These are phyloP conservation scores for Strobilomyces echinocephalus DNA, from an alignment of 768 basidiomycete species.

Conservation along the genomic window DNA sequence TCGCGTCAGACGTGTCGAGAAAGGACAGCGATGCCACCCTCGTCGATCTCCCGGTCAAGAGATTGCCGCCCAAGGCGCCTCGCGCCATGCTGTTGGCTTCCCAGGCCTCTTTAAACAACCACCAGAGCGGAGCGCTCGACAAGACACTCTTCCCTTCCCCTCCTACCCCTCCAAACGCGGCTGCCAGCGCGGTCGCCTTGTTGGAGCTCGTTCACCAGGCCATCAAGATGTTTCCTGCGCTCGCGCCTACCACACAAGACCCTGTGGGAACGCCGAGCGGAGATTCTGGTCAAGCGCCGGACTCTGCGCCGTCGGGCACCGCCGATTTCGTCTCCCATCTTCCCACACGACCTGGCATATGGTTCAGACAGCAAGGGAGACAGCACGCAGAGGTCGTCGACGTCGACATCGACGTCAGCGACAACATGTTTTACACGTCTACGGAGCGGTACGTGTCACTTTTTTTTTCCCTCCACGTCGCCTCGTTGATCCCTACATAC, in stretches of 20 bases:
- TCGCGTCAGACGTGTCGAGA: constrained; percentile 14
- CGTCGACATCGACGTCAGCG: constrained; percentile 17
- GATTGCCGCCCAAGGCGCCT: constrained; percentile 19
- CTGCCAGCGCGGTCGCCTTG: background rate
- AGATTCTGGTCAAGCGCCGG: background rate
- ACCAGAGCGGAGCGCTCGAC: background rate
- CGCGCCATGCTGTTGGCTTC: constrained; percentile 17
- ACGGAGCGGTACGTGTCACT: constrained; percentile 14
- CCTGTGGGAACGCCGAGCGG: background rate
- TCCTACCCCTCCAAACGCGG: constrained; percentile 1
- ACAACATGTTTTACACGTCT: constrained; percentile 19
- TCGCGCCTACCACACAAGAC: background rate
- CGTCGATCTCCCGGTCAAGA: constrained; percentile 13
- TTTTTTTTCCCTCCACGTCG: background rate
- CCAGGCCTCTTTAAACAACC: background rate
- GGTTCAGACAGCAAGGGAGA: constrained; percentile 24
- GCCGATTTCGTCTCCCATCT: constrained; percentile 12
- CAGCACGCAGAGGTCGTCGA: constrained; percentile 20
- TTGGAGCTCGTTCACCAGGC: constrained; percentile 3
- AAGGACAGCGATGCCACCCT: constrained; percentile 26
- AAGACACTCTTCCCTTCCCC: constrained; percentile 2
- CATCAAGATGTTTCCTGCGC: constrained; percentile 7
- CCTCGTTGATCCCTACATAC: background rate
- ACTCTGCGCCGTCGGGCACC: background rate
- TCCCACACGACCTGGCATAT: constrained; percentile 21